These are phyloP conservation scores for Chaetomidium leptoderma DNA, from an alignment of 495 filamentous ascomycete species.

Conservation along the genomic window DNA sequence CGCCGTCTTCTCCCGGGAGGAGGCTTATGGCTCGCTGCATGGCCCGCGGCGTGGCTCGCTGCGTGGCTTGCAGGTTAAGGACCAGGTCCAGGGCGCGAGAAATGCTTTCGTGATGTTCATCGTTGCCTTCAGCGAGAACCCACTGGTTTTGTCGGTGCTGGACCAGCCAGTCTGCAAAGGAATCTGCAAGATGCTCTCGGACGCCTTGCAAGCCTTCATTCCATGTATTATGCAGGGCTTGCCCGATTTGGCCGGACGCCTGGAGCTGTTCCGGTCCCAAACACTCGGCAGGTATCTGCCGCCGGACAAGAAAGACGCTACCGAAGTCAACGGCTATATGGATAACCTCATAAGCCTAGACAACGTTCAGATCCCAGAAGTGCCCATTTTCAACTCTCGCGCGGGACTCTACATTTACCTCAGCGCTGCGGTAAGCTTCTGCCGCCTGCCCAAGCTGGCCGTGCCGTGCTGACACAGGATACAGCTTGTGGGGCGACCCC, in stretches of 20 bases:
- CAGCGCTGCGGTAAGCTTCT: constrained; percentile 64
- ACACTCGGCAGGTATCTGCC: constrained; percentile 46
- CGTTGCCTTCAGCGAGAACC: constrained; percentile 48
- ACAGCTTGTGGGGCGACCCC: constrained; percentile 73
- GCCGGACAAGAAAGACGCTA: constrained; percentile 43
- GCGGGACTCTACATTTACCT: constrained; percentile 91
- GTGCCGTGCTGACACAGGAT: constrained; percentile 32
- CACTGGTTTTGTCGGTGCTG: constrained; percentile 43
- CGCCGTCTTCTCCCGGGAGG: constrained; percentile 40
- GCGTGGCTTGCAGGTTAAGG: constrained; percentile 36
- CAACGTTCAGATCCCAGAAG: constrained; percentile 57
- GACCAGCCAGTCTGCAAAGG: constrained; percentile 43
- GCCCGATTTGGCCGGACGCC: constrained; percentile 44
- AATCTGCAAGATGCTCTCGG: constrained; percentile 45
- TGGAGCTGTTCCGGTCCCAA: constrained; percentile 52
- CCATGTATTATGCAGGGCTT: constrained; percentile 49
- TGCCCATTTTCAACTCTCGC: constrained; percentile 69
- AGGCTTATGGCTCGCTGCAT: constrained; percentile 38
- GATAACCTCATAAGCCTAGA: constrained; percentile 51
- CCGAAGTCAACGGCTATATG: constrained; percentile 49
- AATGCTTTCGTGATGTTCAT: constrained; percentile 54
- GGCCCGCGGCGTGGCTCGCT: constrained; percentile 38
- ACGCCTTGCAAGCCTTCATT: constrained; percentile 49
- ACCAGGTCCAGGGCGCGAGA: constrained; percentile 47
- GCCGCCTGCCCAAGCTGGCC: background rate